Conservation (phyloP, 139 green algal genomes). For the Tetraselmis chui region DNA sequence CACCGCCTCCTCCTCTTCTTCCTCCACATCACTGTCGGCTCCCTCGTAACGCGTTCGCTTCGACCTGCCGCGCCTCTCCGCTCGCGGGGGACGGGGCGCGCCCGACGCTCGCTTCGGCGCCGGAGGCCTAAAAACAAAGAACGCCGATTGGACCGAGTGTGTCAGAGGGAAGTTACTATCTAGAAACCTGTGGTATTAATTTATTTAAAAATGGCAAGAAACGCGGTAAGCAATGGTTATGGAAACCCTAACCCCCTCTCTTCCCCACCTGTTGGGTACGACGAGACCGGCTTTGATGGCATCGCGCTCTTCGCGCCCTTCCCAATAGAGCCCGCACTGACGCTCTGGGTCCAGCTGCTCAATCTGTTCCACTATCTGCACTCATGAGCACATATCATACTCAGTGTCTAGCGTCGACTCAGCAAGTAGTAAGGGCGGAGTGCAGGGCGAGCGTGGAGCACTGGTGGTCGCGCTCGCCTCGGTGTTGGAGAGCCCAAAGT, state of each 20-base stretch:
- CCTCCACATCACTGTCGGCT: not conserved
- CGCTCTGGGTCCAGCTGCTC: constrained; percentile 72
- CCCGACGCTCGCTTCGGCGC: not conserved
- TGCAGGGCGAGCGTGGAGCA: too few relatives aligned
- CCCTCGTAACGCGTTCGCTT: not conserved
- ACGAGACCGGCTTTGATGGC: not conserved
- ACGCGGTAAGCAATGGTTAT: too few relatives aligned
- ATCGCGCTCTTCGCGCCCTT: constrained; percentile 1
- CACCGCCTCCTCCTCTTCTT: constrained; percentile 34
- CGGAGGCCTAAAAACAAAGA: too few relatives aligned
- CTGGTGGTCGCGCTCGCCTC: too few relatives aligned
- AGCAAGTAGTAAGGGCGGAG: not conserved
- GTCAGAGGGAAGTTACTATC: too few relatives aligned
- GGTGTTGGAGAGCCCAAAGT: constrained; percentile 86
- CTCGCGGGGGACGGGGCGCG: too few relatives aligned
- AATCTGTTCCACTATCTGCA: constrained; percentile 58
- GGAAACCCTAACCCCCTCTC: too few relatives aligned
- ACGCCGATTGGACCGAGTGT: too few relatives aligned
- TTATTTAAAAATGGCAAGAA: too few relatives aligned
- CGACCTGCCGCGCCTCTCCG: not conserved
- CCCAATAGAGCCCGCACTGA: constrained; percentile 69
- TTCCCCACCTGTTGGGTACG: too few relatives aligned
- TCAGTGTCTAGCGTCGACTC: not conserved
- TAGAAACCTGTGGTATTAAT: too few relatives aligned
- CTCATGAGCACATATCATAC: not conserved